These are phyloP conservation scores for Leucocoprinus leucothites DNA, from an alignment of 768 basidiomycete species.

Conservation along the genomic window DNA sequence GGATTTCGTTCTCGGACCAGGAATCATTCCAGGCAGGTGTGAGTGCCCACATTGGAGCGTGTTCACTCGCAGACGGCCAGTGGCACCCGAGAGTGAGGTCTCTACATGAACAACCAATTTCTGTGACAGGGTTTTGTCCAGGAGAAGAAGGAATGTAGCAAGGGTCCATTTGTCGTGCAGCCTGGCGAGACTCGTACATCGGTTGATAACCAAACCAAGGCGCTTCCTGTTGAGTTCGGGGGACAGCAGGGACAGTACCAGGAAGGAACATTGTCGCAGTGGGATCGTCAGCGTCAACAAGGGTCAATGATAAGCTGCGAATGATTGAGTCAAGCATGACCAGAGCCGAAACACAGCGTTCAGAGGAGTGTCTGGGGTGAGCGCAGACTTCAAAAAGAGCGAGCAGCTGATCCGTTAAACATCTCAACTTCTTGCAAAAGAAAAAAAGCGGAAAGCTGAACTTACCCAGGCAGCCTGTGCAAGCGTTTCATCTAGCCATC, in stretches of 20 bases:
- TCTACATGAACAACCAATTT: slow-evolving; percentile 42
- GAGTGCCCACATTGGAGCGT: slow-evolving; percentile 59
- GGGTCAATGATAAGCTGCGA: slow-evolving; percentile 54
- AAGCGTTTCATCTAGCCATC: slow-evolving; percentile 71
- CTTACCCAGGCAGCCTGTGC: slow-evolving; percentile 77
- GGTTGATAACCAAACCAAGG: slow-evolving; percentile 21
- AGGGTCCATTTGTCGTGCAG: background rate
- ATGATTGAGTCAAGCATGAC: slow-evolving; percentile 67
- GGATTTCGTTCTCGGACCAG: slow-evolving; percentile 61
- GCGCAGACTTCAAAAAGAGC: slow-evolving; percentile 72
- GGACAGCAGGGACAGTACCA: slow-evolving; percentile 47
- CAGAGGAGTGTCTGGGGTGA: slow-evolving; percentile 56
- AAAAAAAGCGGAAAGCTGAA: slow-evolving; percentile 2
- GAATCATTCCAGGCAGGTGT: slow-evolving; percentile 61
- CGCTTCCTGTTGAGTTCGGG: slow-evolving; percentile 9
- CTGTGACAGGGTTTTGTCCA: slow-evolving; percentile 11
- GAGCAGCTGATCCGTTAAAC: slow-evolving; percentile 43
- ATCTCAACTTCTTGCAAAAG: background rate
- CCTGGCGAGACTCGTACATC: background rate
- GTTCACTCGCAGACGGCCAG: slow-evolving; percentile 48
- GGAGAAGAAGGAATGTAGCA: slow-evolving; percentile 6
- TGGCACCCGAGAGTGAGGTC: slow-evolving; percentile 47
- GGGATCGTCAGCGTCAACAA: slow-evolving; percentile 57
- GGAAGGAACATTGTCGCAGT: slow-evolving; percentile 45
- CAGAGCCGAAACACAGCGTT: slow-evolving; percentile 55